These are phyloP conservation scores for Hirsutella minnesotensis DNA, from an alignment of 2,329 filamentous ascomycete species.

Conservation along the genomic window DNA sequence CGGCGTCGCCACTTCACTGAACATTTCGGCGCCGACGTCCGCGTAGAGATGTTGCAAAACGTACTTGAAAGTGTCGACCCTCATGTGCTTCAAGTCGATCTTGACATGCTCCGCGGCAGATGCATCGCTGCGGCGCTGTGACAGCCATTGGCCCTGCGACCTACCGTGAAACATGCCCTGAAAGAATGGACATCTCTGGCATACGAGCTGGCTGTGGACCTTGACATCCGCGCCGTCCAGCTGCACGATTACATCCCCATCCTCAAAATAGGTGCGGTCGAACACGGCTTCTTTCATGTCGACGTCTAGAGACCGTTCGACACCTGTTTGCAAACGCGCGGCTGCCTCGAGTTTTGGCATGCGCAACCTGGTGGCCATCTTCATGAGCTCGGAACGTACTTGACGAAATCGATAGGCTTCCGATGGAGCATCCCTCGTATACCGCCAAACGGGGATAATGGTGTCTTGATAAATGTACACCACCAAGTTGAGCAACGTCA, in stretches of 20 bases:
- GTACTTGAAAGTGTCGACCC: constrained; percentile 59
- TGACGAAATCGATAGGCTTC: constrained; percentile 66
- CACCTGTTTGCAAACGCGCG: constrained; percentile 60
- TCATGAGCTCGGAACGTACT: constrained; percentile 79
- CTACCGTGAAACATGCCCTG: constrained; percentile 81
- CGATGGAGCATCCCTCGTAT: constrained; percentile 51
- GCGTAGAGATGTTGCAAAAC: constrained; percentile 76
- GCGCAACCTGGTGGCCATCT: constrained; percentile 58
- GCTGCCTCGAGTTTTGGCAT: constrained; percentile 64
- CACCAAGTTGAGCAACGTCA: constrained; percentile 68
- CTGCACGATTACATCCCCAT: constrained; percentile 69
- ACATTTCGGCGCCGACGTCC: constrained; percentile 69
- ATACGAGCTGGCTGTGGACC: constrained; percentile 69
- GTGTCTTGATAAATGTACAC: constrained; percentile 73
- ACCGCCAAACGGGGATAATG: constrained; percentile 78
- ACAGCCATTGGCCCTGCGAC: constrained; percentile 74
- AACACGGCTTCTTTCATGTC: constrained; percentile 62
- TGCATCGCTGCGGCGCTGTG: constrained; percentile 44
- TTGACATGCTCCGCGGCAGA: constrained; percentile 34
- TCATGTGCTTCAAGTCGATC: constrained; percentile 76
- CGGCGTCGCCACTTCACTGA: constrained; percentile 59
- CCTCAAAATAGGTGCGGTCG: constrained; percentile 61
- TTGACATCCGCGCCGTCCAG: constrained; percentile 60
- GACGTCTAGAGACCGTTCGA: constrained; percentile 48
- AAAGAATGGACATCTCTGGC: constrained; percentile 85